phyloP scores from a whole-genome alignment of 208 protist genomes.

The Acanthamoeba rhysodes region DNA sequence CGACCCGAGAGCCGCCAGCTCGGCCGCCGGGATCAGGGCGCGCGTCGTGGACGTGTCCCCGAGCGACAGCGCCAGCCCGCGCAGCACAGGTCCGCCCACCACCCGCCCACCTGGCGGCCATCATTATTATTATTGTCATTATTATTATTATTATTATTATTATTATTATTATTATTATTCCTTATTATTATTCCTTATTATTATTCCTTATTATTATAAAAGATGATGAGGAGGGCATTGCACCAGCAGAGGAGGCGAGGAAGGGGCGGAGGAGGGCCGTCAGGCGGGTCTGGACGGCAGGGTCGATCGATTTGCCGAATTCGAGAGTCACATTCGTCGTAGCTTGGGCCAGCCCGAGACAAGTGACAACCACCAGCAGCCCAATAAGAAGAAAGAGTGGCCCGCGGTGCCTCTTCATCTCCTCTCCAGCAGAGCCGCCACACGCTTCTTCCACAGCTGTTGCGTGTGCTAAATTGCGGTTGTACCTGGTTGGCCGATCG shows the following conservation, averaged over 20 bases:
- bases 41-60: constrained; percentile 55
- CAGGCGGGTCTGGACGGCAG: background rate
- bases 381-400: too few relatives aligned
- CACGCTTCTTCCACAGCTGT: too few relatives aligned
- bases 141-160: background rate
- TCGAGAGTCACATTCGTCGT: background rate
- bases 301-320: background rate
- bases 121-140: background rate
- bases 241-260: background rate
- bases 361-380: too few relatives aligned
- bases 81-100: background rate
- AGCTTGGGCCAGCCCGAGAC: too few relatives aligned
- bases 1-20: constrained; percentile 6
- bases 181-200: too few relatives aligned
- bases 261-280: background rate
- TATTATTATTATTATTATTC: background rate
- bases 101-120: background rate
- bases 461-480: too few relatives aligned
- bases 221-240: too few relatives aligned
- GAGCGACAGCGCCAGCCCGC: constrained; percentile 10
- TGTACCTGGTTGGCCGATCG: too few relatives aligned
- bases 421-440: too few relatives aligned
- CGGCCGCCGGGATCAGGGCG: background rate
- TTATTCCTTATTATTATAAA: too few relatives aligned
- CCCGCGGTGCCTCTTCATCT: too few relatives aligned